Evolutionary conservation across 75 land plant genomes (phyloP).

Genomic region (Picea glauca): DNA sequence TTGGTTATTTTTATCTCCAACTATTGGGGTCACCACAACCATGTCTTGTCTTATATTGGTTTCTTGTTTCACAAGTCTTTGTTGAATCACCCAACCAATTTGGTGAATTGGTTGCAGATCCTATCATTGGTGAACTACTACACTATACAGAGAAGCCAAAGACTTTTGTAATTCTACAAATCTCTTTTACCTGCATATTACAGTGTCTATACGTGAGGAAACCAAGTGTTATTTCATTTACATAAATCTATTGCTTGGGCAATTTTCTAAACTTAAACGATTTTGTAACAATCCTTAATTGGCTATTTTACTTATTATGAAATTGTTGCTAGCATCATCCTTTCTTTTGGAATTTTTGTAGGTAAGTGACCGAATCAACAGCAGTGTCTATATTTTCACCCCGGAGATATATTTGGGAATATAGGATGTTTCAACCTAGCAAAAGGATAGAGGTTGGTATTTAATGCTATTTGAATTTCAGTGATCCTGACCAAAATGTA

Average conservation of each 20-base stretch:
- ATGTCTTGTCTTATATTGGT: neutral
- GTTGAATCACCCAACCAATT: constrained; percentile 80
- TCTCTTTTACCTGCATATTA: neutral
- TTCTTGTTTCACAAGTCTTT: constrained; percentile 53
- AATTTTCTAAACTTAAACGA: neutral
- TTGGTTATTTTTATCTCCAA: no score
- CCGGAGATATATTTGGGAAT: constrained; percentile 82
- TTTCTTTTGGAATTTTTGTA: constrained; percentile 18
- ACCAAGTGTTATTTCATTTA: neutral
- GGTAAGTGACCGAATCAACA: constrained; percentile 90
- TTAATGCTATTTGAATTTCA: neutral
- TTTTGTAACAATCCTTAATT: neutral
- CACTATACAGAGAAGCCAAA: constrained; percentile 98
- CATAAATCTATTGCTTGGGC: neutral
- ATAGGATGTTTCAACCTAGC: constrained; percentile 46
- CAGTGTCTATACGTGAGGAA: no score
- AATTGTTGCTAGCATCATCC: neutral
- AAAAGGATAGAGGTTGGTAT: constrained; percentile 65
- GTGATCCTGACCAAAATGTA: neutral
- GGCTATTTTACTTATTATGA: neutral
- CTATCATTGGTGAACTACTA: constrained; percentile 69
- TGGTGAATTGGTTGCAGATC: constrained; percentile 93
- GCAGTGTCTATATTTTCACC: constrained; percentile 91
- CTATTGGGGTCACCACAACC: no score
- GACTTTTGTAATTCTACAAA: constrained; percentile 74